These are phyloP conservation scores for Jamesozyma jinghongensis DNA, from an alignment of 805 yeast species.

Conservation along the genomic window DNA sequence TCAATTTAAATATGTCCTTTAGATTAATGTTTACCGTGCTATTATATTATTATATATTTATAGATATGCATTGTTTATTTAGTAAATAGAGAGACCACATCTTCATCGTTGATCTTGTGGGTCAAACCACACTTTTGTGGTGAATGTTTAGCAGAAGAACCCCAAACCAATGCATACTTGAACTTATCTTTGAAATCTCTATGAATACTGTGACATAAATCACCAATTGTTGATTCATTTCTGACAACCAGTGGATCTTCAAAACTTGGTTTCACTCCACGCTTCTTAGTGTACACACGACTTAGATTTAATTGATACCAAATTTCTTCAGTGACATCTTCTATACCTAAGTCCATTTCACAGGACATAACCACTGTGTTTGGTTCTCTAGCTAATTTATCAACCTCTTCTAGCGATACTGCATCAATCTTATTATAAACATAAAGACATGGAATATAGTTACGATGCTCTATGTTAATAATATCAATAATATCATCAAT, in stretches of 20 bases:
- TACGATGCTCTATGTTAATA: slow-evolving; percentile 77
- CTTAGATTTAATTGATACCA: slow-evolving; percentile 81
- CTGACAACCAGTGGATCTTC: slow-evolving; percentile 88
- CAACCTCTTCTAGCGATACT: slow-evolving; percentile 89
- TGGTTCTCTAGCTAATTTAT: slow-evolving; percentile 84
- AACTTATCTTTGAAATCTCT: slow-evolving; percentile 86
- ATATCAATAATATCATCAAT: slow-evolving; percentile 91
- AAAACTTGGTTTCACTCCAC: slow-evolving; percentile 76
- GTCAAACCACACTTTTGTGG: slow-evolving; percentile 93
- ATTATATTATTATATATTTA: no score
- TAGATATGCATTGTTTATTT: slow-evolving; percentile 47
- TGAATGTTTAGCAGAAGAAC: slow-evolving; percentile 85
- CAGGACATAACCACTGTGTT: slow-evolving; percentile 92
- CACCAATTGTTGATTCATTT: slow-evolving; percentile 65
- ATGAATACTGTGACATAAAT: slow-evolving; percentile 86
- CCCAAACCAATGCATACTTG: slow-evolving; percentile 95
- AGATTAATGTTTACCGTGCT: no score
- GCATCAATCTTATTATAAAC: slow-evolving; percentile 95
- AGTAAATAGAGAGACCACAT: slow-evolving; percentile 84
- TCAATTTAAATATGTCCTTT: no score
- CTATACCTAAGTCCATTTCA: slow-evolving; percentile 75
- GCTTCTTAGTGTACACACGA: slow-evolving; percentile 78
- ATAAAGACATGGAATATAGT: slow-evolving; percentile 83
- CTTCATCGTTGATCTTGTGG: slow-evolving; percentile 84
- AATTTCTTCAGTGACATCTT: slow-evolving; percentile 83